phyloP scores from a whole-genome alignment of 768 basidiomycete species.

The Hericium alpestre region DNA sequence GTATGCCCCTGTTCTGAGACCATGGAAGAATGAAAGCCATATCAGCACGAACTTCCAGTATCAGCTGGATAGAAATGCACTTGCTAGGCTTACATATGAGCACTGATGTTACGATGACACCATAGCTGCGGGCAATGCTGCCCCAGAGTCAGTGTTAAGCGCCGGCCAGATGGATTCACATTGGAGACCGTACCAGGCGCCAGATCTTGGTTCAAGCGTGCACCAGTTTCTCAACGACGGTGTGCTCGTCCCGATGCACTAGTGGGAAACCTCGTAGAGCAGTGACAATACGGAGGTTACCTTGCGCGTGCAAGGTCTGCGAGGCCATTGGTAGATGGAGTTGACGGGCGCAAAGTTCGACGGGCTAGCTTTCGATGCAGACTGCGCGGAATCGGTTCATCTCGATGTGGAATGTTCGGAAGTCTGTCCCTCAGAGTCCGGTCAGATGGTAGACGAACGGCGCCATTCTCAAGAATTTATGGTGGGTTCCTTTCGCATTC shows the following conservation, averaged over 20 bases:
- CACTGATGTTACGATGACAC: too few relatives aligned
- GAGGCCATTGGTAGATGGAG: conserved; percentile 14
- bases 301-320: conserved; percentile 9
- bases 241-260: conserved; percentile 4
- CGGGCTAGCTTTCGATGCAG: conserved; percentile 1
- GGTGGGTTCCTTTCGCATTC: not conserved
- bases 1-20: too few relatives aligned
- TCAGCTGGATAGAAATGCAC: too few relatives aligned
- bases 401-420: conserved; percentile 11
- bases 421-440: not conserved
- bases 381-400: conserved; percentile 7
- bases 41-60: too few relatives aligned
- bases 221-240: conserved; percentile 4
- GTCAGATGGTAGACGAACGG: not conserved
- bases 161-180: too few relatives aligned
- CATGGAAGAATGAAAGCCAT: too few relatives aligned
- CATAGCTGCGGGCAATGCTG: too few relatives aligned
- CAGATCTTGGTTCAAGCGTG: too few relatives aligned
- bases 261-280: conserved; percentile 6
- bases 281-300: conserved; percentile 12
- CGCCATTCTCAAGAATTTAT: not conserved
- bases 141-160: too few relatives aligned
- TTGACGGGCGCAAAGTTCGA: conserved; percentile 6
- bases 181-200: too few relatives aligned
- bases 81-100: too few relatives aligned